These are phyloP conservation scores for Kazachstania africana DNA, from an alignment of 805 yeast species.

Conservation along the genomic window DNA sequence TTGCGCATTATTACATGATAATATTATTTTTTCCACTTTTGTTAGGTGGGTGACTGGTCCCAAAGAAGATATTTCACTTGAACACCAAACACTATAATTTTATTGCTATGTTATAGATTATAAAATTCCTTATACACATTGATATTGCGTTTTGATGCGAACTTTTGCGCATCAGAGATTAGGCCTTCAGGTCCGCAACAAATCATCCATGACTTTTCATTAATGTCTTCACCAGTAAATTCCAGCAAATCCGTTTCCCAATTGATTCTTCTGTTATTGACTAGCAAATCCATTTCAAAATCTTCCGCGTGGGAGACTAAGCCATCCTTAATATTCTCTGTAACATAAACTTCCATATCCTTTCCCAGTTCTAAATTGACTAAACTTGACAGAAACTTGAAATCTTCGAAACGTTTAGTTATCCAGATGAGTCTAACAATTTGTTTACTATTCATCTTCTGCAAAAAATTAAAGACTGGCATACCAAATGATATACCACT, in stretches of 20 bases:
- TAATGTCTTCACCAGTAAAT: slow-evolving; percentile 5
- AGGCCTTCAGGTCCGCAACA: slow-evolving; percentile 23
- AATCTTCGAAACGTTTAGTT: slow-evolving; percentile 26
- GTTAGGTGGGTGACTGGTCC: no score
- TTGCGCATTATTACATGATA: no score
- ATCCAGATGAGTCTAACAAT: slow-evolving; percentile 44
- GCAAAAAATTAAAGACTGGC: slow-evolving; percentile 34
- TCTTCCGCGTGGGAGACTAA: slow-evolving; percentile 4
- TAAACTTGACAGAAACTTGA: neutral
- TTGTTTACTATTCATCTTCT: slow-evolving; percentile 5
- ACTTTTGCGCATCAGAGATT: slow-evolving; percentile 10
- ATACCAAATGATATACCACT: slow-evolving; percentile 59
- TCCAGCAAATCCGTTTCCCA: slow-evolving; percentile 18
- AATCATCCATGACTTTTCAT: slow-evolving; percentile 19
- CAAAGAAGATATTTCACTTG: no score
- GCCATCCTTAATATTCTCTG: slow-evolving; percentile 14
- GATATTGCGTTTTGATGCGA: slow-evolving; percentile 11
- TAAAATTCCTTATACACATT: no score
- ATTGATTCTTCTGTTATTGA: slow-evolving; percentile 10
- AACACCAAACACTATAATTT: no score
- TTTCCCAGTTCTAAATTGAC: slow-evolving; percentile 1
- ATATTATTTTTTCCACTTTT: no score
- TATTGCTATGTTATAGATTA: no score
- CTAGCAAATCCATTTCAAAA: slow-evolving; percentile 1
- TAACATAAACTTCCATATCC: slow-evolving; percentile 21